A percentile compares a stretch with the other conserved stretches of the same genome.
Evolutionary conservation across 2,329 filamentous ascomycete species (phyloP).

Genomic region (Aspergillus viridinutans): DNA sequence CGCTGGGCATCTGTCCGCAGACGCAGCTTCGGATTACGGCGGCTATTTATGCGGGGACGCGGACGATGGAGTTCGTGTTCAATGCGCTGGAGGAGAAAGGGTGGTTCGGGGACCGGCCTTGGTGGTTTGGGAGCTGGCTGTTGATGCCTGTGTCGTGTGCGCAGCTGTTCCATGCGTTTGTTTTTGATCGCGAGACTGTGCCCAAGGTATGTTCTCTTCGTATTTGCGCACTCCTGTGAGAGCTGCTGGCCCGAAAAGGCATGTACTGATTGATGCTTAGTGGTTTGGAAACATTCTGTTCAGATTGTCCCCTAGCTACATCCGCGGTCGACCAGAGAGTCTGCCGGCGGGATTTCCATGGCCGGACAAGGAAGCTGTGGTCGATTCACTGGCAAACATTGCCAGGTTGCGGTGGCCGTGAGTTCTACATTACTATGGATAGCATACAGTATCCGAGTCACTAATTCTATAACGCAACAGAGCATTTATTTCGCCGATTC

Average conservation of each 20-base stretch:
- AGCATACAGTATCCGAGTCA: background rate
- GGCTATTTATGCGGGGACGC: conserved; percentile 75
- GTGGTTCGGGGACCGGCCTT: conserved; percentile 64
- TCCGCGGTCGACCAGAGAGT: conserved; percentile 66
- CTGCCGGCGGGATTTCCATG: conserved; percentile 66
- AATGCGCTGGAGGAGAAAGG: conserved; percentile 75
- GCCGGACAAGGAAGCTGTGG: conserved; percentile 71
- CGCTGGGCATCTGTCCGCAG: conserved; percentile 70
- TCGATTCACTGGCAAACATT: conserved; percentile 78
- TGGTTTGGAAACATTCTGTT: conserved; percentile 63
- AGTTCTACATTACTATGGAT: conserved; percentile 31
- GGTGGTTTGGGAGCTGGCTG: conserved; percentile 83
- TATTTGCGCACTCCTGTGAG: conserved; percentile 17
- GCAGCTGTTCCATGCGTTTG: conserved; percentile 69
- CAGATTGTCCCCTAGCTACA: conserved; percentile 70
- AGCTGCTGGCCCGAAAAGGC: no score
- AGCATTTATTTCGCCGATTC: conserved; percentile 75
- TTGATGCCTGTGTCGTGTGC: conserved; percentile 71
- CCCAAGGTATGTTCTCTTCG: conserved; percentile 49
- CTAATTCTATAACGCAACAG: conserved; percentile 38
- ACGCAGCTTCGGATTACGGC: conserved; percentile 71
- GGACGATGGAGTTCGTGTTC: conserved; percentile 80
- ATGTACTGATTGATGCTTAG: conserved; percentile 21
- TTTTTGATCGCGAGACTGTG: conserved; percentile 73
- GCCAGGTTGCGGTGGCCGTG: conserved; percentile 79